A percentile compares a stretch with the other conserved stretches of the same genome.
phyloP scores from a whole-genome alignment of 1,284 basidiomycete genomes.

The Malassezia sp. region DNA sequence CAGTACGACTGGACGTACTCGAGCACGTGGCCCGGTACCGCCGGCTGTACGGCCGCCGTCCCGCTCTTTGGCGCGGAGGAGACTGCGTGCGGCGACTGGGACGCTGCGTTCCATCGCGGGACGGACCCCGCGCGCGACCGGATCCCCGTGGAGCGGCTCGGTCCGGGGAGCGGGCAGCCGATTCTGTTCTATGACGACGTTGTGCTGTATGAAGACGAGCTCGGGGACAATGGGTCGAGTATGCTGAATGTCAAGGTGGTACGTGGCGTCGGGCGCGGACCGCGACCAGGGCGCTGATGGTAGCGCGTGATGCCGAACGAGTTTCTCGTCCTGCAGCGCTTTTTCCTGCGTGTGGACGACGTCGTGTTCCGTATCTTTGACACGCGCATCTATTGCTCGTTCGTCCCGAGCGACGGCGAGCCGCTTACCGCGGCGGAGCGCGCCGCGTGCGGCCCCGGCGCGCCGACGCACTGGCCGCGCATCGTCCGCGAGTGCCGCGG shows the following conservation, averaged over 20 bases:
- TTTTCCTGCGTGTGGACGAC: slow-evolving; percentile 87
- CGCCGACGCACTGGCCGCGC: slow-evolving; percentile 26
- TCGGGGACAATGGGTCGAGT: slow-evolving; percentile 43
- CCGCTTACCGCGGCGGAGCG: neutral
- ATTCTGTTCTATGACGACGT: slow-evolving; percentile 46
- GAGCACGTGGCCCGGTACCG: slow-evolving; percentile 66
- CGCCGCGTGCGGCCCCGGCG: neutral
- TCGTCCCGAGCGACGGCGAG: slow-evolving; percentile 46
- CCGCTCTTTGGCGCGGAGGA: neutral
- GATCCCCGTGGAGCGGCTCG: slow-evolving; percentile 39
- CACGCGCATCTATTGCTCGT: slow-evolving; percentile 78
- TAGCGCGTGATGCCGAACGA: slow-evolving; percentile 97
- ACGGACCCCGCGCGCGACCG: slow-evolving; percentile 33
- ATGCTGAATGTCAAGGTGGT: slow-evolving; percentile 41
- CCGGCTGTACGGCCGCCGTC: slow-evolving; percentile 10
- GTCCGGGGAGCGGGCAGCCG: slow-evolving; percentile 34
- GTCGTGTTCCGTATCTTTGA: slow-evolving; percentile 87
- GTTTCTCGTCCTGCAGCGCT: slow-evolving; percentile 77
- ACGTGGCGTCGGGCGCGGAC: too few relatives aligned
- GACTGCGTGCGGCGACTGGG: neutral
- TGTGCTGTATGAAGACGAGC: slow-evolving; percentile 43
- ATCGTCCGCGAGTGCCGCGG: slow-evolving; percentile 73
- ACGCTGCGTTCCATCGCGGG: slow-evolving; percentile 18
- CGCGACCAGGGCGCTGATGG: too few relatives aligned
- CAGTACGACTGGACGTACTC: slow-evolving; percentile 96